These are phyloP conservation scores for Trametes polyzona DNA, from an alignment of 1,284 basidiomycete species.

Conservation along the genomic window DNA sequence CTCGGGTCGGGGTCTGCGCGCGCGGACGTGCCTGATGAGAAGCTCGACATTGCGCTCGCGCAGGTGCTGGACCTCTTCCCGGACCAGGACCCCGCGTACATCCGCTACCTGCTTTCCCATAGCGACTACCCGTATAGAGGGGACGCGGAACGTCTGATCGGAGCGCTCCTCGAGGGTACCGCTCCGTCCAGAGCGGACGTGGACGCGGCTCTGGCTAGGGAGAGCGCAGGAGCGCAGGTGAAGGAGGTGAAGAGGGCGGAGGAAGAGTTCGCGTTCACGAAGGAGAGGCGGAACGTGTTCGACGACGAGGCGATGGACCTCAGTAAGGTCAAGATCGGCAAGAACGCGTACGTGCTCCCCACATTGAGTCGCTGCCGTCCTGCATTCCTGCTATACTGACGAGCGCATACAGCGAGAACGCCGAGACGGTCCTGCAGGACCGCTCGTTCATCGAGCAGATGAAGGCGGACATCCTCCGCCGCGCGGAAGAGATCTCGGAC, in stretches of 20 bases:
- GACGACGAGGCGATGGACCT: slow-evolving; percentile 73
- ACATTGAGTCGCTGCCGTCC: background rate
- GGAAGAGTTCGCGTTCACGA: slow-evolving; percentile 42
- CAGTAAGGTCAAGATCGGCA: slow-evolving; percentile 63
- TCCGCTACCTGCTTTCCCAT: slow-evolving; percentile 58
- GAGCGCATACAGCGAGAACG: slow-evolving; percentile 47
- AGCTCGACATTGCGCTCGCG: slow-evolving; percentile 56
- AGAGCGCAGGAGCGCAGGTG: background rate
- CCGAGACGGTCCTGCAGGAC: slow-evolving; percentile 53
- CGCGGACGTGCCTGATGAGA: slow-evolving; percentile 6
- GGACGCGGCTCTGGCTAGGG: slow-evolving; percentile 20
- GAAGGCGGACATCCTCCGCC: slow-evolving; percentile 80
- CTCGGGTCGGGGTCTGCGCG: background rate
- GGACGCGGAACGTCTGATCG: slow-evolving; percentile 62
- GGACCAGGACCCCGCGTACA: slow-evolving; percentile 54
- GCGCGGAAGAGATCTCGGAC: slow-evolving; percentile 69
- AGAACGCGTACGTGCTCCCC: slow-evolving; percentile 56
- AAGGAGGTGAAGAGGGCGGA: background rate
- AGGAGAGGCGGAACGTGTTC: slow-evolving; percentile 70
- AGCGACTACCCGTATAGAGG: slow-evolving; percentile 51
- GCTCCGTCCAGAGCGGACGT: slow-evolving; percentile 52
- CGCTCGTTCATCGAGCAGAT: slow-evolving; percentile 70
- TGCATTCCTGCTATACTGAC: too few species aligned
- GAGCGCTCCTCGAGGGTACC: slow-evolving; percentile 71
- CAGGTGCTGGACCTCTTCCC: slow-evolving; percentile 78